Evolutionary conservation across 2,329 filamentous ascomycete genomes (phyloP).

Genomic region (Trichophyton verrucosum): DNA sequence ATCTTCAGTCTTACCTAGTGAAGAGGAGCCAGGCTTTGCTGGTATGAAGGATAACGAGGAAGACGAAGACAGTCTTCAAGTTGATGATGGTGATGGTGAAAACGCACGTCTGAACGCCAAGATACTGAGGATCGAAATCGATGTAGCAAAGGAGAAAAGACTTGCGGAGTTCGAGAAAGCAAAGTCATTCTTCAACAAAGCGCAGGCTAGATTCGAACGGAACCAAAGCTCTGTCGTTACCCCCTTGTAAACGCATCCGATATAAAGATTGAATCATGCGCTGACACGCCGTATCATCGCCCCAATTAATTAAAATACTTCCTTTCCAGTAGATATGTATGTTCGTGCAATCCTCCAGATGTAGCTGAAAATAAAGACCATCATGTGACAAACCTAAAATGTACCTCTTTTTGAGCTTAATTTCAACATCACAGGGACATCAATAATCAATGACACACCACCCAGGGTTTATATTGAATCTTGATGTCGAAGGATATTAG

Average conservation of each 20-base stretch:
- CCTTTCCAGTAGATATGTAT: no score
- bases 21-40: constrained; percentile 5
- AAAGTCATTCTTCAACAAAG: constrained; percentile 24
- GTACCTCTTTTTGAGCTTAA: background rate
- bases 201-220: constrained; percentile 21
- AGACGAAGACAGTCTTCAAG: background rate
- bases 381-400: background rate
- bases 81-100: constrained; percentile 5
- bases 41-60: constrained; percentile 6
- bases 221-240: constrained; percentile 16
- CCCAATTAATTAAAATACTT: no score
- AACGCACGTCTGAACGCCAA: constrained; percentile 17
- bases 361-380: no score
- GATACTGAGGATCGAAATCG: constrained; percentile 23
- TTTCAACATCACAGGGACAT: background rate
- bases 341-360: no score
- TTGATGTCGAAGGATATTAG: background rate
- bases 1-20: constrained; percentile 21
- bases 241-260: no score
- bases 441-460: no score
- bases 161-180: constrained; percentile 23
- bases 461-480: background rate
- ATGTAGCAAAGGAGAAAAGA: constrained; percentile 25
- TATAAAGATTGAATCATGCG: no score
- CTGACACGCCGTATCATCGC: no score